Base-by-base conservation (phyloP, 2,329 filamentous ascomycete genomes). In the Verticillium longisporum region DNA sequence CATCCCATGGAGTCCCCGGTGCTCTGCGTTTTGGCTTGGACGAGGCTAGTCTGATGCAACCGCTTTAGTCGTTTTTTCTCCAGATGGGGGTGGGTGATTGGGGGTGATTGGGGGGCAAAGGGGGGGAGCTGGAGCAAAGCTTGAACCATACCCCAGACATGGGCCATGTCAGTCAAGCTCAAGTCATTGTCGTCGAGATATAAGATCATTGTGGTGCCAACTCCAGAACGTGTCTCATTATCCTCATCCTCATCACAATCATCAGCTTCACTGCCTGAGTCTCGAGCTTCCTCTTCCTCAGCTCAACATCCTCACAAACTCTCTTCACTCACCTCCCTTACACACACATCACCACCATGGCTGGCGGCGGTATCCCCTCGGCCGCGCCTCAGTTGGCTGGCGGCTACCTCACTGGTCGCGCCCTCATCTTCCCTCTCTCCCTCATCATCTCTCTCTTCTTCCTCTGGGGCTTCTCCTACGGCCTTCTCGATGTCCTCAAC, bases 351-450 rank as follows among this genome's bases (percentile, higher is more conserved):
- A 26, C 60, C 63, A 70, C 62, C 68, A 78, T 78, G 76, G 76
- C 73, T 64, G 76, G 76, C 61, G 76, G 75, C 62, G 56, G 9
- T 14, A 64, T 76, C 37, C 74, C 76, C 15, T 70, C 75, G 37
- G 69, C 69, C 57, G 68, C 72, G 32, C 71, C 73, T 33, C 66
- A 71, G 34, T 68, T 78, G 33, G 68, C 70, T 58, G 71, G 74
- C 57, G 74, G 76, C 62, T 77, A 73, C 69, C 72, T 63, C 70
- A 74, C 61, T 71, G 74, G 71, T 56, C 67, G 61, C 38, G 68
- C 67, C 14, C 75, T 81, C 59, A 78, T 83, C 68, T 73, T 79
- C 64, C 80, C 80, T 10, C 75, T 83, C 56, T 78, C 68, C 65
- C 82, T 64, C 68, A 78, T 36, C 78, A 81, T 68, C 78, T 78